These are phyloP conservation scores for Colletotrichum destructivum DNA, from an alignment of 2,329 filamentous ascomycete species.

Conservation along the genomic window DNA sequence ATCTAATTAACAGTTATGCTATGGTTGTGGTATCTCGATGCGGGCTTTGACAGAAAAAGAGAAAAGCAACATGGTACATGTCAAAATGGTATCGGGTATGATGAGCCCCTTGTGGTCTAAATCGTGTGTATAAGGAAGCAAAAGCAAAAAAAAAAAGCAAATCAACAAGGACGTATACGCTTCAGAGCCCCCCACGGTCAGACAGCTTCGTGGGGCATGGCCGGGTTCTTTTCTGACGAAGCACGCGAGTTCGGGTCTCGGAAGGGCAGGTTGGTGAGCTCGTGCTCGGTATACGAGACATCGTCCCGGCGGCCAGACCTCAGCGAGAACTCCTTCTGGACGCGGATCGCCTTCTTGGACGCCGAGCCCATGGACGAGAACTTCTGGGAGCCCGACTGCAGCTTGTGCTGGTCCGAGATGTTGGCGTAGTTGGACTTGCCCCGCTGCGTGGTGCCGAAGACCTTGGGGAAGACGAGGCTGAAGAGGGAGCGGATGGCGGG, in stretches of 20 bases:
- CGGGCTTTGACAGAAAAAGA: not conserved
- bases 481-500: conserved; percentile 53
- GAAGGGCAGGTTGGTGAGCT: conserved; percentile 10
- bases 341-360: conserved; percentile 9
- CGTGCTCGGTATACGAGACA: conserved; percentile 20
- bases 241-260: conserved; percentile 14
- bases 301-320: conserved; percentile 31
- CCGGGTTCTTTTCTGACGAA: conserved; percentile 20
- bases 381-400: conserved; percentile 9
- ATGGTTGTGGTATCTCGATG: not conserved
- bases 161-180: too few species aligned
- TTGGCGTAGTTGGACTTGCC: conserved; percentile 38
- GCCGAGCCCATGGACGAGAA: conserved; percentile 13
- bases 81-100: too few species aligned
- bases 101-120: not conserved
- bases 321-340: conserved; percentile 35
- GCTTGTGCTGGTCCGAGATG: conserved; percentile 15
- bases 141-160: not conserved
- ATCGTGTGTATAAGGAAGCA: not conserved
- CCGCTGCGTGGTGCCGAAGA: conserved; percentile 49
- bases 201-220: conserved; percentile 28
- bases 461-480: conserved; percentile 51
- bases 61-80: not conserved
- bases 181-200: not conserved
- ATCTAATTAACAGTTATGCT: not conserved